Percentiles rank a stretch among this genome's conserved stretches.
These are phyloP conservation scores for Camellia sinensis DNA, from an alignment of 148 eudicot species.

Conservation along the genomic window DNA sequence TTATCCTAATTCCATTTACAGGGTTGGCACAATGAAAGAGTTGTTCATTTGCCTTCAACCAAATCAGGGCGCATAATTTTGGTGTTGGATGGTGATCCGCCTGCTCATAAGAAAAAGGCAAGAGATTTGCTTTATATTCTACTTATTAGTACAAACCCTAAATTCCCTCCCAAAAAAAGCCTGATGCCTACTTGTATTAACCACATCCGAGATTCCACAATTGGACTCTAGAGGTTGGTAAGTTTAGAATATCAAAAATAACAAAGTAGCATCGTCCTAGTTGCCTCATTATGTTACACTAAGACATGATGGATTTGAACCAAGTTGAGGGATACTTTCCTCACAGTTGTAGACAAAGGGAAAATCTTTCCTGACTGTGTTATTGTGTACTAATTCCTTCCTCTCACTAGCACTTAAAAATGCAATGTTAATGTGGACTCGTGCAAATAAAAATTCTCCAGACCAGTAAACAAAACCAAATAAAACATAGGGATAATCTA, in stretches of 20 bases:
- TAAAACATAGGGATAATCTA: not conserved
- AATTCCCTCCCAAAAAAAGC: not conserved
- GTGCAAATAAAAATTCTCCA: not conserved
- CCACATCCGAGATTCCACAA: not conserved
- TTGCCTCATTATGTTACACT: not conserved
- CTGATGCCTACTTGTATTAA: not conserved
- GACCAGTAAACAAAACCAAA: not conserved
- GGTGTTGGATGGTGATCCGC: constrained; percentile 24
- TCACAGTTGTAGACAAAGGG: not conserved
- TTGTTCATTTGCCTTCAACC: constrained; percentile 11
- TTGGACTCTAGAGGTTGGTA: not conserved
- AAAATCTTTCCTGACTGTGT: not conserved
- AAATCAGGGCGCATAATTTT: constrained; percentile 15
- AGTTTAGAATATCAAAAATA: not conserved
- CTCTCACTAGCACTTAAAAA: not conserved
- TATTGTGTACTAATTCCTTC: not conserved
- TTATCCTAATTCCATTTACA: not conserved
- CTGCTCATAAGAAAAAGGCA: constrained; percentile 28
- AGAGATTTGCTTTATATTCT: not conserved
- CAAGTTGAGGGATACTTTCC: not conserved
- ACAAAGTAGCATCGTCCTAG: not conserved
- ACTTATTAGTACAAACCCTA: not conserved
- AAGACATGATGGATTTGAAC: not conserved
- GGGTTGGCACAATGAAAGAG: constrained; percentile 26
- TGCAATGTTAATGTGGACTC: not conserved